Evolutionary conservation across 106 monocot genomes (phyloP).

Genomic region (Phalaenopsis aphrodite): DNA sequence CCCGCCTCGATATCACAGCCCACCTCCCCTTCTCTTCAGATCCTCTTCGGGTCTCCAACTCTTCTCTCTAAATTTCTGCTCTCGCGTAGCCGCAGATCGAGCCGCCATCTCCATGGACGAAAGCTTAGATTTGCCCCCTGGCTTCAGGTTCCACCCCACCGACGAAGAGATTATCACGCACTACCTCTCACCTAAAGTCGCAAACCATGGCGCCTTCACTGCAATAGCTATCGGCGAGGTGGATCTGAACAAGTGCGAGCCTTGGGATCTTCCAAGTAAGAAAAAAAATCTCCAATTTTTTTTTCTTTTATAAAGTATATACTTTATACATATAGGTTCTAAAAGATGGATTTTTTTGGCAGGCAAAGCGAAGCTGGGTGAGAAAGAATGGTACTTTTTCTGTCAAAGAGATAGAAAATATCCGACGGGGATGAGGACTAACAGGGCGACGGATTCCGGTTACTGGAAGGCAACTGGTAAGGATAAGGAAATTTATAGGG

Average conservation of each 20-base stretch:
- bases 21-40: too few species aligned
- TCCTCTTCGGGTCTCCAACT: neutral
- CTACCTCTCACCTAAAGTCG: slow-evolving; percentile 35
- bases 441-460: slow-evolving; percentile 58
- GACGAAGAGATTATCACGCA: slow-evolving; percentile 50
- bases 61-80: neutral
- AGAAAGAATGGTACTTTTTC: slow-evolving; percentile 65
- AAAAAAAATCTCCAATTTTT: neutral
- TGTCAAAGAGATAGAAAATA: slow-evolving; percentile 61
- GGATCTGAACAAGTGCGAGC: slow-evolving; percentile 81
- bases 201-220: slow-evolving; percentile 24
- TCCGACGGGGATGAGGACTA: slow-evolving; percentile 65
- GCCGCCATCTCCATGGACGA: slow-evolving; percentile 6
- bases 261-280: slow-evolving; percentile 84
- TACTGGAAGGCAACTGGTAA: slow-evolving; percentile 96
- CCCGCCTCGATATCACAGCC: neutral
- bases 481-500: slow-evolving; percentile 66
- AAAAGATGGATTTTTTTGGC: neutral
- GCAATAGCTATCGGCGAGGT: slow-evolving; percentile 58
- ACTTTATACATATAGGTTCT: neutral
- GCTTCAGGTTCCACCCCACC: slow-evolving; percentile 54
- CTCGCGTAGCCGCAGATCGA: neutral
- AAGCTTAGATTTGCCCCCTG: slow-evolving; percentile 33
- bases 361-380: slow-evolving; percentile 64
- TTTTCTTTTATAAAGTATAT: neutral